Conservation (phyloP, 73 alveolate genomes). For the Uronychia setigera region DNA sequence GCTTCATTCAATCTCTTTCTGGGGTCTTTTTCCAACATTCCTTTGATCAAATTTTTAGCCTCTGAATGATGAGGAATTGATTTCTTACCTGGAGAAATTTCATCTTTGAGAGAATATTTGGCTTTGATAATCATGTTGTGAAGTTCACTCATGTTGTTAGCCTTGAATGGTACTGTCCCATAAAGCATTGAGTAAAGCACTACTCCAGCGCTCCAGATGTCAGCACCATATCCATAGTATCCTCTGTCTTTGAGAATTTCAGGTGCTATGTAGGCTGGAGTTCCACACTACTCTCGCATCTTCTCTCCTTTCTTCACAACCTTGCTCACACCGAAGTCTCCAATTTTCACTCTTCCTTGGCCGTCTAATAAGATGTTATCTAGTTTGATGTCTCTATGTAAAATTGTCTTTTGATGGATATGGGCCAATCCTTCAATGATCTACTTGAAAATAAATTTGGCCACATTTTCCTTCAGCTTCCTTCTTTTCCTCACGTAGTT, state of each 20-base stretch:
- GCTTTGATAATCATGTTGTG: slow-evolving; percentile 78
- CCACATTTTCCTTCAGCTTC: slow-evolving; percentile 76
- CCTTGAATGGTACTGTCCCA: slow-evolving; percentile 78
- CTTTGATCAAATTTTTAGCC: slow-evolving; percentile 63
- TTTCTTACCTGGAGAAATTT: slow-evolving; percentile 54
- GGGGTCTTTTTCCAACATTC: slow-evolving; percentile 72
- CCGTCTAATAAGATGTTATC: slow-evolving; percentile 85
- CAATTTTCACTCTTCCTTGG: slow-evolving; percentile 40
- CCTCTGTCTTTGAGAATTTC: slow-evolving; percentile 34
- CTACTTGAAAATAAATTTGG: slow-evolving; percentile 70
- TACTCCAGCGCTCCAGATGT: slow-evolving; percentile 49
- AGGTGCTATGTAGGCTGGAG: slow-evolving; percentile 56
- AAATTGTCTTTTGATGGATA: slow-evolving; percentile 76
- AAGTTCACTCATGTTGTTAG: slow-evolving; percentile 89
- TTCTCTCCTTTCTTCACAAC: slow-evolving; percentile 60
- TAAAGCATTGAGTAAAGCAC: slow-evolving; percentile 48
- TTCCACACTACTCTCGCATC: slow-evolving; percentile 68
- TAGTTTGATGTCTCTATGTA: slow-evolving; percentile 95
- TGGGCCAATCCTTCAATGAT: slow-evolving; percentile 79
- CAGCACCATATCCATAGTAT: slow-evolving; percentile 61
- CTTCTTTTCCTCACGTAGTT: slow-evolving; percentile 67
- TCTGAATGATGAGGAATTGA: slow-evolving; percentile 7
- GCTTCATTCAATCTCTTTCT: slow-evolving; percentile 68
- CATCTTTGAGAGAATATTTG: slow-evolving; percentile 70
- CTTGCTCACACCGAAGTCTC: slow-evolving; percentile 65